phyloP scores from a whole-genome alignment of 2,329 filamentous ascomycete species.

The Penicillium sp. region DNA sequence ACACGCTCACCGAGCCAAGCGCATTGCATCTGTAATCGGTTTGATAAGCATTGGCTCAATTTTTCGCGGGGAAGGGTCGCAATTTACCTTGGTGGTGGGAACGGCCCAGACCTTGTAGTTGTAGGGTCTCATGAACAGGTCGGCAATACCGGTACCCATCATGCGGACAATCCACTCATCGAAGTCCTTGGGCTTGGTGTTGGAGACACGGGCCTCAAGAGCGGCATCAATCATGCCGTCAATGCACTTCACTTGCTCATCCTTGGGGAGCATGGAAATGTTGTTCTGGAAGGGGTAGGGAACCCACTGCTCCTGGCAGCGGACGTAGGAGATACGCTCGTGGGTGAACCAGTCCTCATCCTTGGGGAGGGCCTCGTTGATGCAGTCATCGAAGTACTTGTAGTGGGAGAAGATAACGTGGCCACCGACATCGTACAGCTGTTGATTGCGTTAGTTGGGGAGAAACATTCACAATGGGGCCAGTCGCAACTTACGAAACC shows the following conservation, averaged over 20 bases:
- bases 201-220: constrained; percentile 80
- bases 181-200: constrained; percentile 92
- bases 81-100: constrained; percentile 85
- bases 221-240: constrained; percentile 96
- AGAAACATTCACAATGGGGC: not conserved
- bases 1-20: constrained; percentile 98
- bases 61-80: not conserved
- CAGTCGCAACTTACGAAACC: constrained; percentile 77
- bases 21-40: constrained; percentile 82
- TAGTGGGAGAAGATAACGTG: constrained; percentile 99
- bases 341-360: constrained; percentile 96
- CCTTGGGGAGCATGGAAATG: constrained; percentile 96
- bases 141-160: constrained; percentile 84
- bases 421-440: constrained; percentile 98
- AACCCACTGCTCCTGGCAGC: constrained; percentile 95
- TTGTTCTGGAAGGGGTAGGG: constrained; percentile 99
- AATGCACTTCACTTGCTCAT: constrained; percentile 92
- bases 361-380: constrained; percentile 93
- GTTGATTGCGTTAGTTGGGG: constrained; percentile 14
- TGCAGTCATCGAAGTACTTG: constrained; percentile 99
- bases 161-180: constrained; percentile 97
- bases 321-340: constrained; percentile 98
- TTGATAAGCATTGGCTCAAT: constrained; percentile 7
- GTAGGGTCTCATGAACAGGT: constrained; percentile 98
- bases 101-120: constrained; percentile 99